Evolutionary conservation across 2,329 filamentous ascomycete genomes (phyloP), one percentile per base, ranked within the genome.

Genomic region (Hypoxylon sp.): DNA sequence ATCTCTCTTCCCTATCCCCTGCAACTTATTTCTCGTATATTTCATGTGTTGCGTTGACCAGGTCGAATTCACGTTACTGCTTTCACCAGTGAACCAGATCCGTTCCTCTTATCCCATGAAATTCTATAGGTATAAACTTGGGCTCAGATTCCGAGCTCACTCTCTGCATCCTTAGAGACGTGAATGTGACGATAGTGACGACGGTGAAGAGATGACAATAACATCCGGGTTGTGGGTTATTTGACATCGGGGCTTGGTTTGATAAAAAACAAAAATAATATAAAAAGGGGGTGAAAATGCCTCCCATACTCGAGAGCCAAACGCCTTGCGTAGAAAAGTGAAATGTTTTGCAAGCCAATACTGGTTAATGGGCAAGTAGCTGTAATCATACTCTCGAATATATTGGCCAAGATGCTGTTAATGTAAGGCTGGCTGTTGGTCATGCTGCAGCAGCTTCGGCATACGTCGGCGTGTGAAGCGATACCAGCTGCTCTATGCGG

Each of bases 401-500:
- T 27, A 23, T 18, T n/a, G n/a, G n/a, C n/a, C 33, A 45, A 24
- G 38, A 48, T 33, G 55, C 21, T 38, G 23, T 15, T 47, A 10
- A 9, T 23, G 6, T 24, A 37, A 11, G 24, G 7, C 23, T 55
- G 31, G 18, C 15, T 17, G 31, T 35, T 15, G 31, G 47, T 50
- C 50, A 63, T 40, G 58, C 63, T 37, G 55, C 54, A 18, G 54
- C 23, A 18, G 46, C 11, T 42, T 62, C 63, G 41, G 55, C 33
- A 41, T 62, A 64, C 17, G 38, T 3, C 20, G 61, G 61, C 11
- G 63, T 58, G 31, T 65, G 63, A n/a, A 60, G 60, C 17, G 63
- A 63, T 26, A 73, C 79, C 15, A 86, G 73, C 69, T 85, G 81
- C 60, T 85, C 80, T 60, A 91, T 88, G 71, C 88, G 88, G 11